Conservation (phyloP, 495 filamentous ascomycete species). For the Aspergillus wentii region DNA sequence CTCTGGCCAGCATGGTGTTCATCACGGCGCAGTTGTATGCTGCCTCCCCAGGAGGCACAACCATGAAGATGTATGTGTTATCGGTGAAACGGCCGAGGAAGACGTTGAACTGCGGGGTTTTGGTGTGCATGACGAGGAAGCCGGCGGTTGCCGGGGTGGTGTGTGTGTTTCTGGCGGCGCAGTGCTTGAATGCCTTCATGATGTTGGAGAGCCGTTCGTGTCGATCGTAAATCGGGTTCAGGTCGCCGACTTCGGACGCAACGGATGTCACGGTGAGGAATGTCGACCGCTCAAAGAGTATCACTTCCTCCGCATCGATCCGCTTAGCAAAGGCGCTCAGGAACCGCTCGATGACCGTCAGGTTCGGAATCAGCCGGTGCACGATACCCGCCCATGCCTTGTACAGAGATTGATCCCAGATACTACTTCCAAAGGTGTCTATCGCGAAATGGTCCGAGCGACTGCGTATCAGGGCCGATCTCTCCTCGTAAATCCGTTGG, state of each 20-base stretch:
- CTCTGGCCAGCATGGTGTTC: constrained; percentile 79
- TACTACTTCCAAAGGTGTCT: constrained; percentile 83
- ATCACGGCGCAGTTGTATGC: constrained; percentile 83
- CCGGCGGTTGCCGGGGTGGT: constrained; percentile 49
- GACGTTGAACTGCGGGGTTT: constrained; percentile 75
- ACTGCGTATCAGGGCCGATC: constrained; percentile 64
- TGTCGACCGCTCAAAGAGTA: constrained; percentile 92
- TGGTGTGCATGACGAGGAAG: constrained; percentile 63
- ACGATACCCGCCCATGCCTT: constrained; percentile 97
- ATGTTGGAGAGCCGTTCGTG: constrained; percentile 95
- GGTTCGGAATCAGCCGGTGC: constrained; percentile 90
- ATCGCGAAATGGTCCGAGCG: constrained; percentile 68
- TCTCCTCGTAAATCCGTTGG: constrained; percentile 74
- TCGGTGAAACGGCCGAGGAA: constrained; percentile 91
- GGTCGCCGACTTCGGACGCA: constrained; percentile 61
- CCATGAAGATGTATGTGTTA: constrained; percentile 91
- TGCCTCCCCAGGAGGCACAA: constrained; percentile 81
- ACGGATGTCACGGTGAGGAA: constrained; percentile 91
- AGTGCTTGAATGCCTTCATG: constrained; percentile 95
- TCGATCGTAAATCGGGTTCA: constrained; percentile 85
- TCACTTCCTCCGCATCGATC: constrained; percentile 88
- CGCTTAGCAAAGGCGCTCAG: constrained; percentile 70
- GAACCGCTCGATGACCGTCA: constrained; percentile 82
- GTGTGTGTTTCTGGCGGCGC: constrained; percentile 53
- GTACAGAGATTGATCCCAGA: constrained; percentile 98